phyloP scores from a whole-genome alignment of 2,329 filamentous ascomycete species.

The Sclerotinia borealis region DNA sequence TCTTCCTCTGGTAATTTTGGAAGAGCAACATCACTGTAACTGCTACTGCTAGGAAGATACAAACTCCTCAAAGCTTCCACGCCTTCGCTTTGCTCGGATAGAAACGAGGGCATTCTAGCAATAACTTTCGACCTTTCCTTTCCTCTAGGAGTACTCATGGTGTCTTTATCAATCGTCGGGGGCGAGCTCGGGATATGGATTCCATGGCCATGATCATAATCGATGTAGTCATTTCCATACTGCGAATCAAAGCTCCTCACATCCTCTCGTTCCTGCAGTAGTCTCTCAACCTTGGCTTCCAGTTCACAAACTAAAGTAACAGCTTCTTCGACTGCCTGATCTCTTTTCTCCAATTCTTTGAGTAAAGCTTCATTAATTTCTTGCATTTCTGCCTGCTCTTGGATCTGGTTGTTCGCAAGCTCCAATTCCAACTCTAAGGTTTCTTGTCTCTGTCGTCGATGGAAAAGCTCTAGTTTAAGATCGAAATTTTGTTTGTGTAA shows the following conservation, averaged over 20 bases:
- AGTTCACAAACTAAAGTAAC: constrained; percentile 62
- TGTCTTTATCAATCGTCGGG: constrained; percentile 16
- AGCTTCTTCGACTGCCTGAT: constrained; percentile 65
- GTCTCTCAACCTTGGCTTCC: constrained; percentile 52
- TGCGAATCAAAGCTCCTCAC: constrained; percentile 44
- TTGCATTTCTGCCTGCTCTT: constrained; percentile 43
- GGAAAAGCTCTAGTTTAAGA: constrained; percentile 66
- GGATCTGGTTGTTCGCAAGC: constrained; percentile 39
- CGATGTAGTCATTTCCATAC: constrained; percentile 23
- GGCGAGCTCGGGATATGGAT: constrained; percentile 25
- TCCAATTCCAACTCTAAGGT: constrained; percentile 53
- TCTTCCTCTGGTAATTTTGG: constrained; percentile 41
- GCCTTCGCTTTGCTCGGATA: constrained; percentile 53
- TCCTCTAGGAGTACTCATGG: neutral
- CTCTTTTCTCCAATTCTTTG: constrained; percentile 58
- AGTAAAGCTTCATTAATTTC: constrained; percentile 54
- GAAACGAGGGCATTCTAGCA: constrained; percentile 57
- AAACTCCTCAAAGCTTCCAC: constrained; percentile 57
- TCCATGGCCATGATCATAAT: constrained; percentile 19
- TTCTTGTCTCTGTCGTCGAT: constrained; percentile 59
- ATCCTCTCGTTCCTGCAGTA: constrained; percentile 48
- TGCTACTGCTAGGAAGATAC: constrained; percentile 39
- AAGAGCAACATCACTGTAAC: constrained; percentile 43
- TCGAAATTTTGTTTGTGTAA: constrained; percentile 74
- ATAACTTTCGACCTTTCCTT: constrained; percentile 35